Conservation (phyloP, 768 basidiomycete species). For the Zangia roseola region DNA sequence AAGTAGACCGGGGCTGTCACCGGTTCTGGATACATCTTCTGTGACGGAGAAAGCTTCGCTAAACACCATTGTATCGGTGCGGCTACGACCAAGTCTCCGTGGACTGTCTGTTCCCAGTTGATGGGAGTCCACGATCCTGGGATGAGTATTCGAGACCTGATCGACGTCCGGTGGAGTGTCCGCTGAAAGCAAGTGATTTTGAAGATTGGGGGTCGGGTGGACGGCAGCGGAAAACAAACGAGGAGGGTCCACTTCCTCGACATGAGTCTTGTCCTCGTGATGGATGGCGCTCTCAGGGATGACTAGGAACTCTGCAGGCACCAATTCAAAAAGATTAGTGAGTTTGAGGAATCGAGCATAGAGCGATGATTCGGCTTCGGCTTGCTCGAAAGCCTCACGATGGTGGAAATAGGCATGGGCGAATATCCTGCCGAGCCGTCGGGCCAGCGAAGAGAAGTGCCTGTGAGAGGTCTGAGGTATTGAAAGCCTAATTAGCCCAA, state of each 20-base stretch:
- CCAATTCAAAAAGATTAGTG: constrained; percentile 75
- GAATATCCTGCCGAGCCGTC: constrained; percentile 92
- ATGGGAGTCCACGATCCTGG: constrained; percentile 20
- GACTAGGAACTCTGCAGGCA: constrained; percentile 80
- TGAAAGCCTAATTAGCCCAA: constrained; percentile 53
- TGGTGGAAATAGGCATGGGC: constrained; percentile 97
- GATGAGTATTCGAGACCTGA: constrained; percentile 11
- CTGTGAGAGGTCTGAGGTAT: constrained; percentile 78
- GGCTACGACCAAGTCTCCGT: constrained; percentile 48
- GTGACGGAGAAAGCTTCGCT: constrained; percentile 41
- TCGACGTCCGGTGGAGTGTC: constrained; percentile 5
- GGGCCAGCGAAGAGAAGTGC: constrained; percentile 88
- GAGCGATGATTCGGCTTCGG: constrained; percentile 86
- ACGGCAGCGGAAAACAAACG: constrained; percentile 41
- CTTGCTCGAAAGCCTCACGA: constrained; percentile 86
- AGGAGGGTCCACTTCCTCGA: constrained; percentile 38
- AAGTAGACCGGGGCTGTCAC: constrained; percentile 10
- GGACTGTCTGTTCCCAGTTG: constrained; percentile 37
- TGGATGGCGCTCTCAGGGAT: constrained; percentile 52
- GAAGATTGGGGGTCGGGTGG: constrained; percentile 26
- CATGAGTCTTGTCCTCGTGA: constrained; percentile 25
- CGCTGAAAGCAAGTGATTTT: constrained; percentile 10
- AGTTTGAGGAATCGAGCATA: constrained; percentile 89
- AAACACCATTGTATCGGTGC: constrained; percentile 78
- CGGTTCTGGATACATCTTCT: constrained; percentile 37